Base-by-base conservation (phyloP, 1,139 yeast species). In the Geotrichum australiense region DNA sequence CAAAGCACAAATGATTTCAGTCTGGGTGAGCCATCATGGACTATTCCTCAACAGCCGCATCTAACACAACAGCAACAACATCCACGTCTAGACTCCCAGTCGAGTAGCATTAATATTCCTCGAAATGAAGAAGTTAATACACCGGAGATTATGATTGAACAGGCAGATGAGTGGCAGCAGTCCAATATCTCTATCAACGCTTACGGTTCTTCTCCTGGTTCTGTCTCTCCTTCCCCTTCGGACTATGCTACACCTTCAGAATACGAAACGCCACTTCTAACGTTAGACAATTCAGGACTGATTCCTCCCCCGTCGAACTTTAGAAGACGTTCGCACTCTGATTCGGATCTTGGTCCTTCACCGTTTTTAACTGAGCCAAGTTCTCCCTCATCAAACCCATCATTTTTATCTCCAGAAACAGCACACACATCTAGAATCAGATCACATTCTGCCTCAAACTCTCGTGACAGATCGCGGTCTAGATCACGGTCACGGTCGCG, bases 311-410 rank as follows among this genome's bases (percentile, higher is more conserved):
- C 53, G 12, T 20, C 36, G 7, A 21, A 41, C 10, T 39, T 35
- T 25, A 47, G 55, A 8, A 48, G 48, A 26, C 41, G 57, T 29
- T 51, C 55, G 3, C 55, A 48, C 22, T 53, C 56, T 1, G 56
- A 53, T 30, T 50, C 55, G 6, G 48, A 47, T 10, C 30, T 51
- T 11, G 41, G 26, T 28, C 33, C 20, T 27, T 44, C 7, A 7
- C 6, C 10, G 21, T 29, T 29, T 11, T 19, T 6, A 11, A 7
- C 5, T 8, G 8, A 14, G 6, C n/a, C 21, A 6, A 14, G 18
- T n/a, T 8, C 24, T 4, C 8, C 39, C 30, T 16, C 14, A 26
- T n/a, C 30, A 26, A n/a, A 12, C 25, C 8, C 7, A 4, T 18
- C 35, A 4, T 31, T 19, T 16, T 20, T 35, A 25, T 35, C 38